Percentiles rank a stretch among this genome's conserved stretches.
Conservation (phyloP, 2,329 filamentous ascomycete genomes). For the Colletotrichum tabaci region DNA sequence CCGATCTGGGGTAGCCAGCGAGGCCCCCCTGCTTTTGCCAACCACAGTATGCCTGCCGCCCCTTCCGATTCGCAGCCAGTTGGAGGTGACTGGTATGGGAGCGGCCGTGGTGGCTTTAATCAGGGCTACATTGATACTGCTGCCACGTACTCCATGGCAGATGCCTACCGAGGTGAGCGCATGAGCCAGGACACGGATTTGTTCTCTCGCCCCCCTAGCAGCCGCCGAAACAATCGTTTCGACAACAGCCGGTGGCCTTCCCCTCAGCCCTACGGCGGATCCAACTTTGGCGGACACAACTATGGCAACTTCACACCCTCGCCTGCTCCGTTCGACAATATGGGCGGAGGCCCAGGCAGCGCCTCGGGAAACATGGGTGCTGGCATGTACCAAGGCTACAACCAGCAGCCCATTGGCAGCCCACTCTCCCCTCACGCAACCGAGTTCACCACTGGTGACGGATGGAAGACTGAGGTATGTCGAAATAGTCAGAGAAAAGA, state of each 20-base stretch:
- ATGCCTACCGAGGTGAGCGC: constrained; percentile 63
- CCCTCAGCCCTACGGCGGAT: constrained; percentile 52
- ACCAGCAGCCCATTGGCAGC: constrained; percentile 73
- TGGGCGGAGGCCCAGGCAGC: constrained; percentile 50
- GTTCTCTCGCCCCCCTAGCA: constrained; percentile 57
- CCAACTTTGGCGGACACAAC: constrained; percentile 50
- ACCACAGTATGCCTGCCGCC: constrained; percentile 48
- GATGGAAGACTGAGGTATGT: constrained; percentile 71
- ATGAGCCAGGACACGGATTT: constrained; percentile 65
- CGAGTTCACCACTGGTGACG: constrained; percentile 75
- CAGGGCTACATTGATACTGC: constrained; percentile 59
- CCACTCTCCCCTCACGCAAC: constrained; percentile 80
- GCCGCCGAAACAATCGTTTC: constrained; percentile 60
- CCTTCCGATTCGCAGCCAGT: constrained; percentile 52
- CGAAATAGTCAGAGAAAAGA: constrained; percentile 2
- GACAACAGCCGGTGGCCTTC: constrained; percentile 62
- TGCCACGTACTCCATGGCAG: constrained; percentile 53
- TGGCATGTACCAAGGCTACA: constrained; percentile 64
- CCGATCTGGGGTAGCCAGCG: constrained; percentile 71
- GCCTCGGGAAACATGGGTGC: constrained; percentile 57
- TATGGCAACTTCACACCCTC: constrained; percentile 46
- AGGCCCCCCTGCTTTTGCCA: constrained; percentile 50
- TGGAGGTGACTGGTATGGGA: constrained; percentile 61
- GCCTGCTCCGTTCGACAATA: constrained; percentile 37
- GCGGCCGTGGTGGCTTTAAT: constrained; percentile 56